A percentile compares a stretch with the other conserved stretches of the same genome.
phyloP scores from a whole-genome alignment of 257 asterid genomes.

The Solanum corneliomulleri region DNA sequence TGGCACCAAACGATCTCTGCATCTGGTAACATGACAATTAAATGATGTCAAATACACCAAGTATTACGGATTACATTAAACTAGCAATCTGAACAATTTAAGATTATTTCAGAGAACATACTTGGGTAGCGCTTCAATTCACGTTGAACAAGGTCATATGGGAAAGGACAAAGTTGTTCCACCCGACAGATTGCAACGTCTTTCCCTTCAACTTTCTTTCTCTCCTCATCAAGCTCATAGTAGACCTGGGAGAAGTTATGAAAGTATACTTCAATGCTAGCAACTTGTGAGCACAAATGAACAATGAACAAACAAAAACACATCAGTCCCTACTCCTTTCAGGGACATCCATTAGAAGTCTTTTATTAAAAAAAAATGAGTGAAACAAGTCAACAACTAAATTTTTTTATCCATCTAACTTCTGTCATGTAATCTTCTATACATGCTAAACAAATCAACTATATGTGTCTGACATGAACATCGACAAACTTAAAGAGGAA shows the following conservation, averaged over 20 bases:
- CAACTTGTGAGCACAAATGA: neutral
- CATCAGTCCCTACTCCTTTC: neutral
- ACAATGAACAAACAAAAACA: neutral
- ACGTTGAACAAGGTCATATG: constrained; percentile 79
- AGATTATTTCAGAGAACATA: constrained; percentile 15
- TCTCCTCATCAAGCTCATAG: constrained; percentile 77
- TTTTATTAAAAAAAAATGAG: neutral
- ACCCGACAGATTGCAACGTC: constrained; percentile 88
- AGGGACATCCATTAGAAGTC: neutral
- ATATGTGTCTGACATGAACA: neutral
- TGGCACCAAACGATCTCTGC: constrained; percentile 96
- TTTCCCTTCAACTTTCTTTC: constrained; percentile 52
- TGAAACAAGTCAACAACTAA: neutral
- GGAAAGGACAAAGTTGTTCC: constrained; percentile 96
- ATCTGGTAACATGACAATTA: constrained; percentile 35
- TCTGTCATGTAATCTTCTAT: neutral
- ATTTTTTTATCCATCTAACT: neutral
- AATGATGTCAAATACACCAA: neutral
- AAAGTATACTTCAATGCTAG: neutral
- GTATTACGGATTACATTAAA: neutral
- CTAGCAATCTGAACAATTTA: neutral
- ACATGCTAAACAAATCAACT: neutral
- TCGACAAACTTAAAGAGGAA: neutral
- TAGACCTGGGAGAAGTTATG: constrained; percentile 42
- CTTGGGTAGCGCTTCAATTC: constrained; percentile 93